phyloP scores from a whole-genome alignment of 192 early-diverging fungal genomes.

The Pilaira anomala region DNA sequence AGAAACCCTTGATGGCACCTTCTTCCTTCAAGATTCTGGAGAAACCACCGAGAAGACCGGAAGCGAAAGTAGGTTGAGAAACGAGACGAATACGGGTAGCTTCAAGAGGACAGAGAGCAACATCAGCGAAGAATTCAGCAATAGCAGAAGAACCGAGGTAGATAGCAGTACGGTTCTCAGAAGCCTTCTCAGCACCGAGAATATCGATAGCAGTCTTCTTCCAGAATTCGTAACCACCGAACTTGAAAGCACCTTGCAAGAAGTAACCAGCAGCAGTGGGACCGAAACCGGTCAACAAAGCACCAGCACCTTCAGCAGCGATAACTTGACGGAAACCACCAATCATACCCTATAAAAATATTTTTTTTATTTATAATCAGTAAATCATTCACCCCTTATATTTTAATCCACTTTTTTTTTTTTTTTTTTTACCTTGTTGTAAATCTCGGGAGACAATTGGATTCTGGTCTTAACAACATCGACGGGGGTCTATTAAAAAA shows the following conservation, averaged over 20 bases:
- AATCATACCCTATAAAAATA: constrained; percentile 43
- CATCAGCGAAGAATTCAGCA: constrained; percentile 77
- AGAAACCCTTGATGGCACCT: constrained; percentile 65
- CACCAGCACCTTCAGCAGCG: constrained; percentile 52
- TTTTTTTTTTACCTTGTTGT: constrained; percentile 49
- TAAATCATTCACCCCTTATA: background rate
- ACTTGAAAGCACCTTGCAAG: constrained; percentile 66
- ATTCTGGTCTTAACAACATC: constrained; percentile 80
- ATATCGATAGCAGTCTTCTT: constrained; percentile 53
- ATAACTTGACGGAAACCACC: constrained; percentile 48
- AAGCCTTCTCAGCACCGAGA: constrained; percentile 53
- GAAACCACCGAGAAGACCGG: constrained; percentile 60
- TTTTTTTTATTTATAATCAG: background rate
- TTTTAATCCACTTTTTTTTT: constrained; percentile 2
- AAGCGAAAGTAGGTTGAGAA: constrained; percentile 65
- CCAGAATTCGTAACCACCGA: constrained; percentile 69
- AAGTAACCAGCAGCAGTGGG: constrained; percentile 64
- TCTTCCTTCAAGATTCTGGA: constrained; percentile 58
- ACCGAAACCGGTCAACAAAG: constrained; percentile 61
- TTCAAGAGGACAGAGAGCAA: constrained; percentile 71
- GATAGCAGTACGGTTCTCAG: constrained; percentile 58
- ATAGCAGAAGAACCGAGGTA: constrained; percentile 62
- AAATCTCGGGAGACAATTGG: constrained; percentile 58
- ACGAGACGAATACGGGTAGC: constrained; percentile 72
- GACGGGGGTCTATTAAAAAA: constrained; percentile 36